Conservation (phyloP, 2,329 filamentous ascomycete species). For the Aspergillus sp. region DNA sequence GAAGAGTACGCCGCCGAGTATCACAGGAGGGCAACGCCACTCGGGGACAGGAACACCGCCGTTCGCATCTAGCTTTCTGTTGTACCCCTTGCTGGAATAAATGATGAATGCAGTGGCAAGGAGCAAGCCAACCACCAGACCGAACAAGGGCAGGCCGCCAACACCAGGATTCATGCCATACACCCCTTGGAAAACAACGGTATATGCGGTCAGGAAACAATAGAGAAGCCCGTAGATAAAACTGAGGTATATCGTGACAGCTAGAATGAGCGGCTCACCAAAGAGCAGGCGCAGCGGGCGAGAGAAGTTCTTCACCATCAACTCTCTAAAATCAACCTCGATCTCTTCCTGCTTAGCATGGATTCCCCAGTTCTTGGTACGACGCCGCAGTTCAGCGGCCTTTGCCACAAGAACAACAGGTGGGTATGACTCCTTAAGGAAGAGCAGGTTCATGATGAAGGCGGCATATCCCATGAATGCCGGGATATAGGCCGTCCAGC, state of each 20-base stretch:
- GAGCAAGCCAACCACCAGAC: constrained; percentile 74
- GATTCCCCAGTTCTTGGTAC: constrained; percentile 60
- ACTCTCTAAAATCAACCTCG: constrained; percentile 48
- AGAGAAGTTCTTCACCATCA: constrained; percentile 49
- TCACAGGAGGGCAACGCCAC: constrained; percentile 57
- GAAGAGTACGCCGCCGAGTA: constrained; percentile 52
- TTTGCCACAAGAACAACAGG: constrained; percentile 54
- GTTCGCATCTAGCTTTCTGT: constrained; percentile 67
- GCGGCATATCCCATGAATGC: constrained; percentile 52
- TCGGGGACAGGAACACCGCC: constrained; percentile 58
- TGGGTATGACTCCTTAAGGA: constrained; percentile 56
- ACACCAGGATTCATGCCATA: constrained; percentile 70
- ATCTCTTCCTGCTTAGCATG: constrained; percentile 55
- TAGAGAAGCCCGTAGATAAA: constrained; percentile 39
- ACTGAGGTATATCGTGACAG: constrained; percentile 41
- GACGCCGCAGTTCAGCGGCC: constrained; percentile 50
- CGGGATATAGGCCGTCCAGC: constrained; percentile 51
- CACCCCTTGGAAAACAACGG: constrained; percentile 46
- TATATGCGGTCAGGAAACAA: constrained; percentile 35
- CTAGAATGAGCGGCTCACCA: constrained; percentile 43
- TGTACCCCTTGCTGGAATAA: constrained; percentile 65
- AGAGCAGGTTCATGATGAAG: constrained; percentile 35
- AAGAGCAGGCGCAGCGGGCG: constrained; percentile 42
- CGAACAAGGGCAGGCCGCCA: constrained; percentile 78
- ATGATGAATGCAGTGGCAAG: constrained; percentile 66